phyloP scores from a whole-genome alignment of 805 yeast genomes.

The Wickerhamomyces ciferrii region DNA sequence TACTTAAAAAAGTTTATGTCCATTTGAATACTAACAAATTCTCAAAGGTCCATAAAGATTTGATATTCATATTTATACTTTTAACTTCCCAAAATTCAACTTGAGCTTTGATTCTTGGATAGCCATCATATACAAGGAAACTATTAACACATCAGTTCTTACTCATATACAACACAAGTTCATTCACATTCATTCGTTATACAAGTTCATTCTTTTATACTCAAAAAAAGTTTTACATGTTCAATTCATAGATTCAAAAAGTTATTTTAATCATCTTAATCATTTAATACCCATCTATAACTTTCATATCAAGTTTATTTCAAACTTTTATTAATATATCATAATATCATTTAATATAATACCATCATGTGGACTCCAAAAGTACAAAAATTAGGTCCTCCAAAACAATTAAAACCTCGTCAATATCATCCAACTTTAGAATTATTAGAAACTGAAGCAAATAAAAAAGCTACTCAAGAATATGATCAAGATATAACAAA shows the following conservation, averaged over 20 bases:
- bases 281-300: neutral
- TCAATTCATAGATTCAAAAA: too few species aligned
- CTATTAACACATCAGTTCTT: neutral
- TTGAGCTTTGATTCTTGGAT: too few species aligned
- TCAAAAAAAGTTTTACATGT: too few species aligned
- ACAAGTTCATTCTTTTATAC: neutral
- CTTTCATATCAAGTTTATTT: neutral
- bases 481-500: constrained; percentile 36
- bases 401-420: constrained; percentile 18
- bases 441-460: constrained; percentile 38
- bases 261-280: too few species aligned
- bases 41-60: neutral
- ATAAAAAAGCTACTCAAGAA: constrained; percentile 33
- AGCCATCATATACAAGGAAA: too few species aligned
- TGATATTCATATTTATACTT: neutral
- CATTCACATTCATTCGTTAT: neutral
- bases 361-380: constrained; percentile 15
- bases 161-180: neutral
- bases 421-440: constrained; percentile 34
- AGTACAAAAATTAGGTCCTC: constrained; percentile 23
- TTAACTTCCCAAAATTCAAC: neutral
- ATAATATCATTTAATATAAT: too few species aligned
- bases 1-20: neutral
- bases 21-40: neutral
- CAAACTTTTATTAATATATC: too few species aligned